Base-by-base conservation (phyloP, 1,284 basidiomycete species). In the Mycena sp. region DNA sequence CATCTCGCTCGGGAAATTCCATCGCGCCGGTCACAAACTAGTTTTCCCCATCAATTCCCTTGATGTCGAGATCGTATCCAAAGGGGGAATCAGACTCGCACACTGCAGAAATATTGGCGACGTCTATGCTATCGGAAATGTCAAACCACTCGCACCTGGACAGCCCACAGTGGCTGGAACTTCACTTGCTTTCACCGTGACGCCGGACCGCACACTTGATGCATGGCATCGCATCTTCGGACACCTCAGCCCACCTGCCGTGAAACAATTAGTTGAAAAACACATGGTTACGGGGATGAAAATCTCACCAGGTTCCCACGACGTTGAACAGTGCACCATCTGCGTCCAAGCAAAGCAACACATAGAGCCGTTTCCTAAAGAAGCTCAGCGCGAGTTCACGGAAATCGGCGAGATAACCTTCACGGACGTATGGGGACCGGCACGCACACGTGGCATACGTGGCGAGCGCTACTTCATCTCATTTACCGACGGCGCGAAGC, bases 401-500 rank as follows among this genome's bases (percentile, higher is more conserved):
- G 65, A 71, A 30, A 70, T 74, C 28, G 62, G 72, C 1, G 67
- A 73, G 25, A 67, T 73, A 32, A 72, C 69, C 12, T 60, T 55
- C 17, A 66, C 68, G 1, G 67, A 75, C 61, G 54, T 71, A 10
- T 74, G 70, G 70, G 71, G 70, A 45, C 69, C 68, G 4, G 67
- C 69, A 1, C 50, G 53, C 17, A 70, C 23, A 51, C 4, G n/a
- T n/a, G n/a, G n/a, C n/a, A n/a, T n/a, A n/a, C n/a, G n/a, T n/a
- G 67, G 67, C 6, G 61, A 68, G n/a, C 25, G 29, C 9, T 77
- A 73, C 46, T 72, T 67, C 30, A 60, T 73, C 17, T 64, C 63
- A 0, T 70, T 76, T 38, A 73, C 72, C 7, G 74, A 77, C 55
- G 69, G 69, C 17, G 65, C 71, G 26, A 63, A 64, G 16, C 37